Evolutionary conservation across 805 yeast species (phyloP).

Genomic region (Metschnikowia koreensis): DNA sequence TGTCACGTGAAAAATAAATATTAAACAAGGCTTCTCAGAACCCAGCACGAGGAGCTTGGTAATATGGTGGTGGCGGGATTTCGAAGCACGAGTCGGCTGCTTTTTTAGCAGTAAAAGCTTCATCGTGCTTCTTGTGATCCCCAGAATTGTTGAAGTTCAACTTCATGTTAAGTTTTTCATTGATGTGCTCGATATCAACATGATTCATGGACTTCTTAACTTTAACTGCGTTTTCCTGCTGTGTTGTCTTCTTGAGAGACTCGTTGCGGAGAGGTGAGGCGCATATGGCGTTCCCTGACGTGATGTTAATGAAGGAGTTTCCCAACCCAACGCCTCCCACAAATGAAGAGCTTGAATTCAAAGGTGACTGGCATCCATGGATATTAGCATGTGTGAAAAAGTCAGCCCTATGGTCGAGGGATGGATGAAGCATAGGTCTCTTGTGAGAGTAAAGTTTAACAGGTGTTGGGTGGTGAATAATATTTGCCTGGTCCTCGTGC

Average conservation of each 20-base stretch:
- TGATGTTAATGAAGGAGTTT: slow-evolving; percentile 34
- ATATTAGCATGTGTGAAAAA: slow-evolving; percentile 1
- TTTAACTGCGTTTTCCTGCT: slow-evolving; percentile 13
- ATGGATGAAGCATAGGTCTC: slow-evolving; percentile 11
- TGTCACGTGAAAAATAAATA: slow-evolving; percentile 1
- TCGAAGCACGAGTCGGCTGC: slow-evolving; percentile 9
- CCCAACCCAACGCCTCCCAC: slow-evolving; percentile 42
- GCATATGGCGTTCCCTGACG: slow-evolving; percentile 22
- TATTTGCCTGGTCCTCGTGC: neutral
- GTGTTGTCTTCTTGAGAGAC: neutral
- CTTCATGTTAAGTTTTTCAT: slow-evolving; percentile 20
- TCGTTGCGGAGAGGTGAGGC: slow-evolving; percentile 30
- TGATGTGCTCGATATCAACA: slow-evolving; percentile 31
- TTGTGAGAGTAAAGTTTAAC: slow-evolving; percentile 8
- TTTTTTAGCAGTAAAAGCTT: neutral
- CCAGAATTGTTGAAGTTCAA: slow-evolving; percentile 2
- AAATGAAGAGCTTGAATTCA: slow-evolving; percentile 22
- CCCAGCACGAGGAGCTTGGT: slow-evolving; percentile 17
- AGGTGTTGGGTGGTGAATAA: slow-evolving; percentile 17
- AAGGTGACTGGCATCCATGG: slow-evolving; percentile 13
- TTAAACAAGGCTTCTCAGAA: slow-evolving; percentile 4
- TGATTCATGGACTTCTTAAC: slow-evolving; percentile 28
- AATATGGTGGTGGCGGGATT: slow-evolving; percentile 21
- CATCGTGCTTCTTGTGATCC: slow-evolving; percentile 1
- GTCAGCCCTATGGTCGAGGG: slow-evolving; percentile 5